Evolutionary conservation across 2,329 filamentous ascomycete genomes (phyloP), one percentile per base, ranked within the genome.

Genomic region (Fusarium begoniae): DNA sequence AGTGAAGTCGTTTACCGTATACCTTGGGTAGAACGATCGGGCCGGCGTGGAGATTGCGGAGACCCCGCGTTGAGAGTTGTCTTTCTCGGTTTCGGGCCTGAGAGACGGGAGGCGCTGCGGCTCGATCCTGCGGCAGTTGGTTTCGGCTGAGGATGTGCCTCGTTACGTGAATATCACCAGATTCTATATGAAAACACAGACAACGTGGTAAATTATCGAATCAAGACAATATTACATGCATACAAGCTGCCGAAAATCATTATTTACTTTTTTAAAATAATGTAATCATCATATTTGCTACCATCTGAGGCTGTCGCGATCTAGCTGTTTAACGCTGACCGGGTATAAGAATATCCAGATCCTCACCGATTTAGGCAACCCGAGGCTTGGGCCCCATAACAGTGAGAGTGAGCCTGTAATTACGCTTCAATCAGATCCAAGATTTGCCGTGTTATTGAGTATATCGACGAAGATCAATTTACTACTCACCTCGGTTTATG

Each of bases 11-110:
- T 62, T 62, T 58, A 62, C 26, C 26, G 50, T 45, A 26, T 48
- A 66, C 66, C 67, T 70, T 66, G 68, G 58, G 51, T 73, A 53
- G 26, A 50, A 43, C 59, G 40, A 66, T 64, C 68, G 71, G 55
- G 37, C 66, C 65, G 70, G 47, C 72, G 45, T 70, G 69, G 69
- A 66, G 30, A 73, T 53, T 74, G 72, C 72, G 72, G 72, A 74
- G 72, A 74, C 72, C 72, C 72, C 72, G 69, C 72, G 61, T 24
- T 40, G 54, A 53, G 51, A 55, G 15, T 18, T 51, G 56, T 59
- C 56, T 26, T 48, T 55, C 15, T 55, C 51, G 51, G 51, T 41
- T 55, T 24, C 59, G 63, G 58, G 40, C 44, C 58, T 68, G 24
- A 38, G 26, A 43, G 43, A 26, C 59, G 51, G 59, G 59, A 62